Conservation (phyloP, 2,329 filamentous ascomycete genomes). For the Ophiostoma sp. region DNA sequence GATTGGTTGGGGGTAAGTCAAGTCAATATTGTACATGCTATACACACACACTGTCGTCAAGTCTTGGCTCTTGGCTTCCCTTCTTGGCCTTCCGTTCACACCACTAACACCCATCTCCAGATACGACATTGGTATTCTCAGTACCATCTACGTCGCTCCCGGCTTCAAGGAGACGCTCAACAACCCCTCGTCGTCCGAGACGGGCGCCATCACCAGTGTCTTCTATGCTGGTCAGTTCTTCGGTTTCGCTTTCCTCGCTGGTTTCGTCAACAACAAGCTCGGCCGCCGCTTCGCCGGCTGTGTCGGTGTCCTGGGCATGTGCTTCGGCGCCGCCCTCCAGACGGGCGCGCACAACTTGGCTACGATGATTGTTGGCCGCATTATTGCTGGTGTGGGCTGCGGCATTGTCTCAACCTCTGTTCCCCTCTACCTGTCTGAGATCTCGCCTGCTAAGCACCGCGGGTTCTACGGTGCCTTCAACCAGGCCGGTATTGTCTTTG, state of each 20-base stretch:
- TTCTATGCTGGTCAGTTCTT: constrained; percentile 33
- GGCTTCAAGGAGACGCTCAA: constrained; percentile 31
- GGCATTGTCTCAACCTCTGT: constrained; percentile 30
- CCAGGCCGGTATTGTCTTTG: constrained; percentile 31
- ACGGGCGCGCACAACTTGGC: constrained; percentile 27
- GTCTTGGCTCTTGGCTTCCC: background rate
- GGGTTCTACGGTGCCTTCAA: constrained; percentile 31
- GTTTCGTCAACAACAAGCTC: constrained; percentile 28
- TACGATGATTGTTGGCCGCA: constrained; percentile 31
- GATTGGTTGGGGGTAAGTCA: constrained; percentile 27
- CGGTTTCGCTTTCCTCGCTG: constrained; percentile 30
- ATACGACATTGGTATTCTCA: constrained; percentile 30
- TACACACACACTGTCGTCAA: background rate
- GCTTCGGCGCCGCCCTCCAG: constrained; percentile 30
- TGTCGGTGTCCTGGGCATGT: constrained; percentile 27
- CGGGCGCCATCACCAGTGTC: constrained; percentile 31
- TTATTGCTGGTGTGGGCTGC: constrained; percentile 30
- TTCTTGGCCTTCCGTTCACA: background rate
- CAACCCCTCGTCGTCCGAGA: constrained; percentile 28
- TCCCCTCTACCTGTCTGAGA: constrained; percentile 30
- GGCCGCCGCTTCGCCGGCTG: constrained; percentile 31
- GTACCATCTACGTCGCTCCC: constrained; percentile 32
- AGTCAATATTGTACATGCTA: no score
- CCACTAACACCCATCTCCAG: constrained; percentile 11
- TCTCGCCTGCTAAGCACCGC: constrained; percentile 28